Conservation (phyloP, 495 filamentous ascomycete species). For the Lasiosphaeria miniovina region DNA sequence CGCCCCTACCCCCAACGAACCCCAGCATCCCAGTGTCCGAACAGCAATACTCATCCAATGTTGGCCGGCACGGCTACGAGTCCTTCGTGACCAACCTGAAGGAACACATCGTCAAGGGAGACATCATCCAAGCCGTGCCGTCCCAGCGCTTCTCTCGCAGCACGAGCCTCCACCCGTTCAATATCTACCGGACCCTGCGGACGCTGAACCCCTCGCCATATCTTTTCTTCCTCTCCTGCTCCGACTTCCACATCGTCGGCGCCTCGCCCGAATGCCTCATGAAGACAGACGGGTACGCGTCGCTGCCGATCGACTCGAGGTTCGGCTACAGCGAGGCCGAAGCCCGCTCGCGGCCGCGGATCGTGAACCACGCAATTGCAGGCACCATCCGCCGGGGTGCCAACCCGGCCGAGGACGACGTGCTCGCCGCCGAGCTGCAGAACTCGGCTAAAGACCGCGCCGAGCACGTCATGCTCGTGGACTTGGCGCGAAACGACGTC, state of each 20-base stretch:
- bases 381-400: slow-evolving; percentile 88
- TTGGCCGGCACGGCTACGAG: slow-evolving; percentile 85
- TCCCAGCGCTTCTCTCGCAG: slow-evolving; percentile 89
- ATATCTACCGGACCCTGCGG: slow-evolving; percentile 94
- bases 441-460: slow-evolving; percentile 88
- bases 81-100: slow-evolving; percentile 76
- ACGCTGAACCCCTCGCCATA: slow-evolving; percentile 96
- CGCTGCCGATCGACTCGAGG: slow-evolving; percentile 24
- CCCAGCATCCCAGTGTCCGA: slow-evolving; percentile 69
- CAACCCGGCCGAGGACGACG: slow-evolving; percentile 74
- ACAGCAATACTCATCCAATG: slow-evolving; percentile 77
- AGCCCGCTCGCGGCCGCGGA: slow-evolving; percentile 56
- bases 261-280: slow-evolving; percentile 91
- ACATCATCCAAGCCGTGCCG: slow-evolving; percentile 97
- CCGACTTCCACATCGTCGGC: slow-evolving; percentile 89
- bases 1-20: slow-evolving; percentile 71
- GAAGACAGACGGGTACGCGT: slow-evolving; percentile 63
- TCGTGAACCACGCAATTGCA: slow-evolving; percentile 96
- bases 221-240: slow-evolving; percentile 91
- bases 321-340: slow-evolving; percentile 27
- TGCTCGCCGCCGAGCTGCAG: slow-evolving; percentile 72
- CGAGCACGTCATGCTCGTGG: slow-evolving; percentile 99
- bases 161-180: slow-evolving; percentile 90
- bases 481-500: slow-evolving; percentile 92
- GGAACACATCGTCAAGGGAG: slow-evolving; percentile 80